Percentiles rank a stretch among this genome's conserved stretches.
phyloP scores from a whole-genome alignment of 306 rosid genomes.

The Cucurbita argyrosperma region DNA sequence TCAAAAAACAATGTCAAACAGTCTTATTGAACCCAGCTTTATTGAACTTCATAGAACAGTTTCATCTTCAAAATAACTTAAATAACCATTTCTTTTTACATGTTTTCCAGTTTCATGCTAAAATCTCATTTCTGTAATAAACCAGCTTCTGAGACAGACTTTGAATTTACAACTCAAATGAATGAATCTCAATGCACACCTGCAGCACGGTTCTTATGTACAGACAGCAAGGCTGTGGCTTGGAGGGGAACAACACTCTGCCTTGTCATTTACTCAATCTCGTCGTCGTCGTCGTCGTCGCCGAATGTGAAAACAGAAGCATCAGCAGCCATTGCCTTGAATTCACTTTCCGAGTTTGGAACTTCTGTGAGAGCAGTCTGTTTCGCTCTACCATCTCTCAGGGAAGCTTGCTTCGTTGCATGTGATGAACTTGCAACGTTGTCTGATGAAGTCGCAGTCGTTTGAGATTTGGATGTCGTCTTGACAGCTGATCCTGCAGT shows the following conservation, averaged over 20 bases:
- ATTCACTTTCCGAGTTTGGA: conserved; percentile 65
- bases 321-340: conserved; percentile 99
- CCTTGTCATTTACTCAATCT: conserved; percentile 49
- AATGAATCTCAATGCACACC: conserved; percentile 1
- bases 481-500: conserved; percentile 17
- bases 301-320: conserved; percentile 93
- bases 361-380: conserved; percentile 17
- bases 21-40: neutral
- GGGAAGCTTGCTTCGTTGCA: conserved; percentile 53
- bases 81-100: neutral
- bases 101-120: neutral
- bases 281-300: conserved; percentile 94
- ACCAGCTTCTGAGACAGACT: conserved; percentile 1
- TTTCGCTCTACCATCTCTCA: conserved; percentile 29
- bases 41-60: conserved; percentile 1
- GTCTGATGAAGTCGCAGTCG: conserved; percentile 20
- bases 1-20: neutral
- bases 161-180: conserved; percentile 18
- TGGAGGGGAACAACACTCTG: neutral
- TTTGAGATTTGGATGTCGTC: conserved; percentile 27
- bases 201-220: conserved; percentile 30
- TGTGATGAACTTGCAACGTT: conserved; percentile 36
- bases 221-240: conserved; percentile 19
- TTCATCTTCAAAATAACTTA: neutral
- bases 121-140: conserved; percentile 8